A percentile compares a stretch with the other conserved stretches of the same genome.
Evolutionary conservation across 768 basidiomycete genomes (phyloP).

Genomic region (Mycena belliarum): DNA sequence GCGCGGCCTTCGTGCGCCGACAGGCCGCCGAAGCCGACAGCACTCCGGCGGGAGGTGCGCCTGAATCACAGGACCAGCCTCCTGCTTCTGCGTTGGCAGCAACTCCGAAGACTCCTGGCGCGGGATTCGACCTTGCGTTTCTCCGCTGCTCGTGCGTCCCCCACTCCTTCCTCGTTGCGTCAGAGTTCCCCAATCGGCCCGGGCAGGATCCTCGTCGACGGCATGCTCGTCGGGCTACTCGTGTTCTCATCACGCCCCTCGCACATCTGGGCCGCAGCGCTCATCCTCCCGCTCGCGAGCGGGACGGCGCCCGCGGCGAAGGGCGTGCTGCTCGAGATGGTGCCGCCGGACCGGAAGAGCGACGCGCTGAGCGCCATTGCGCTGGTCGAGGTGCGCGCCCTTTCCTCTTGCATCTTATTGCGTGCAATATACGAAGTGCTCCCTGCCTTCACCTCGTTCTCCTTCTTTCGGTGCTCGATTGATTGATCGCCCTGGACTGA

Average conservation of each 20-base stretch:
- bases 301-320: constrained; percentile 19
- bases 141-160: constrained; percentile 5
- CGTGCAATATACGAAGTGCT: too few relatives aligned
- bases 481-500: too few relatives aligned
- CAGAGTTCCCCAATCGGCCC: too few relatives aligned
- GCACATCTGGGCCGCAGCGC: constrained; percentile 12
- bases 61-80: too few relatives aligned
- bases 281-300: constrained; percentile 13
- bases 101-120: neutral
- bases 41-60: too few relatives aligned
- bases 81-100: too few relatives aligned
- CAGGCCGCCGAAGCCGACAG: too few relatives aligned
- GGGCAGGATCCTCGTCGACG: constrained; percentile 10
- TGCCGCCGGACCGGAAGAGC: constrained; percentile 1
- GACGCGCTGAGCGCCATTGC: constrained; percentile 16
- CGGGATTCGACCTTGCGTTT: constrained; percentile 16
- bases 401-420: neutral
- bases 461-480: too few relatives aligned
- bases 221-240: constrained; percentile 2
- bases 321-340: constrained; percentile 17
- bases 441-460: too few relatives aligned
- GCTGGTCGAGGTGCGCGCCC: constrained; percentile 10
- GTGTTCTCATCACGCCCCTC: neutral
- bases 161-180: too few relatives aligned
- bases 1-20: neutral